Evolutionary conservation across 805 yeast genomes (phyloP), one percentile per base, ranked within the genome.

Genomic region (Candida lessepsii): DNA sequence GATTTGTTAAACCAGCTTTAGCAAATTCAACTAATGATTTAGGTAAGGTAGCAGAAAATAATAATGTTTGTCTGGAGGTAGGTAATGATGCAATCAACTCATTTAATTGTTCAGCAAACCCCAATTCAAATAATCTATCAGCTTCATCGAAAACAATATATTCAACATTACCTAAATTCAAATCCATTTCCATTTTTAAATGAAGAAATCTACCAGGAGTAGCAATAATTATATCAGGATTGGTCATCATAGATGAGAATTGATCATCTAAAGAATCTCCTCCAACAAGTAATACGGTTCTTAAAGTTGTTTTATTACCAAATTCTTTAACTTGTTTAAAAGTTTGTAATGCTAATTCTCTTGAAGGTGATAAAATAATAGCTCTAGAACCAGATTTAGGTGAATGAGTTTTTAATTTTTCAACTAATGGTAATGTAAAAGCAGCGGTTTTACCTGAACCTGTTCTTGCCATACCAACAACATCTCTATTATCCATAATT

Each of bases 381-480:
- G 96, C 96, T 50, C 99, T 75, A 1, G 82, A 82, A 47, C 99
- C 99, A 31, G 86, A 83, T 57, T 80, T 85, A 21, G 96, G 89
- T 31, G 86, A 78, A 58, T 91, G 97, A 2, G 80, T 63, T 60
- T 86, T 87, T 51, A 91, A 71, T 56, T 78, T 82, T 53, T 93
- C 97, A 48, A 93, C 73, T 70, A 93, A 73, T 3, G 99, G 99
- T 40, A 93, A 66, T 15, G 87, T 76, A 59, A 93, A 93, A 1
- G 99, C 98, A 7, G 99, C 99, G 0, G 99, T 93, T 59, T 93
- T 93, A 73, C 99, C 99, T 18, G 96, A 86, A 54, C 99, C 99
- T 0, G 99, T 93, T 57, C 99, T 77, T 11, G 99, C 99, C 99
- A 93, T 93, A 58, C 97, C 99, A 11, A 93, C 99, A 29, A 93